Evolutionary conservation across 2,329 filamentous ascomycete genomes (phyloP).

Genomic region (Phialophora tarda): DNA sequence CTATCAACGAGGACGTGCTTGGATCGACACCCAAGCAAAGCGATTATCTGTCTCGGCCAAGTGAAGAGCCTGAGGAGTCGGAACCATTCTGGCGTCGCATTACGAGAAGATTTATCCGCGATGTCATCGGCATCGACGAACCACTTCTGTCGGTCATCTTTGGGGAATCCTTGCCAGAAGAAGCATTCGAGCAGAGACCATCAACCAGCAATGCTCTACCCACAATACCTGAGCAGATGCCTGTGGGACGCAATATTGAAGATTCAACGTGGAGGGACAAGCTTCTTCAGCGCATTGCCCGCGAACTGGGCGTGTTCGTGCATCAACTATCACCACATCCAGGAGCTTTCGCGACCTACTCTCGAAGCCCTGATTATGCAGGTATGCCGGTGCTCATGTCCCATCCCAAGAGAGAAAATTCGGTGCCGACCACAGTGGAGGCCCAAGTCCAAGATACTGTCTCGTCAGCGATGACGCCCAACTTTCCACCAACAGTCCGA

Average conservation of each 20-base stretch:
- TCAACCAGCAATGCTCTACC: conserved; percentile 28
- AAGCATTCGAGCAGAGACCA: conserved; percentile 38
- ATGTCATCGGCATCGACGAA: conserved; percentile 91
- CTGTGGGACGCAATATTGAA: conserved; percentile 21
- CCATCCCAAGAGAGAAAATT: conserved; percentile 40
- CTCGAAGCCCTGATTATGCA: conserved; percentile 71
- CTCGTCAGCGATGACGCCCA: conserved; percentile 43
- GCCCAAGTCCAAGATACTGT: conserved; percentile 16
- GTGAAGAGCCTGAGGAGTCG: conserved; percentile 54
- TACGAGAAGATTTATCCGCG: conserved; percentile 82
- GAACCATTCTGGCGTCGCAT: conserved; percentile 80
- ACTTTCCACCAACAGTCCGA: conserved; percentile 58
- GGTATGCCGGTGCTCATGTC: conserved; percentile 66
- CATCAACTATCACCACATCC: conserved; percentile 84
- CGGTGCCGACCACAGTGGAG: conserved; percentile 40
- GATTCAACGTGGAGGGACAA: conserved; percentile 70
- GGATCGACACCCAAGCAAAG: conserved; percentile 39
- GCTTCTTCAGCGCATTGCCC: conserved; percentile 81
- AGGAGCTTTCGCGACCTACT: conserved; percentile 86
- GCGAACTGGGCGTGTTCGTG: conserved; percentile 82
- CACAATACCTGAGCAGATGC: conserved; percentile 35
- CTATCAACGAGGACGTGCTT: conserved; percentile 35
- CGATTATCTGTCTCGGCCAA: conserved; percentile 31
- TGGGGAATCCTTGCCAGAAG: conserved; percentile 72
- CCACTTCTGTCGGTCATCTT: conserved; percentile 82